phyloP scores from a whole-genome alignment of 352 stramenopile species.

The Pythium rhizo-oryzae region DNA sequence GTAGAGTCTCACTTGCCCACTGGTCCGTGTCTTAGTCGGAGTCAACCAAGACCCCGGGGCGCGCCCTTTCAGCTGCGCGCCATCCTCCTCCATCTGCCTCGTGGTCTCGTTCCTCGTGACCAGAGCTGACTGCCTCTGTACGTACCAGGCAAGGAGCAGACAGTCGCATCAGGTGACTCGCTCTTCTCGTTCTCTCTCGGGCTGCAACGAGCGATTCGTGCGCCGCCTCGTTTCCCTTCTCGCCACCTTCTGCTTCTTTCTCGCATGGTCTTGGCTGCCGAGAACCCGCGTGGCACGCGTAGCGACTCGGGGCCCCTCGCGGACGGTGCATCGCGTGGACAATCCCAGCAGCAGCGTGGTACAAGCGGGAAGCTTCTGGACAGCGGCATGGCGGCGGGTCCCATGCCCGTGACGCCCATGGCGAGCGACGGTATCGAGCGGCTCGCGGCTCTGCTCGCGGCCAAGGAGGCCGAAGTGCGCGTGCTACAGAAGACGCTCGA shows the following conservation, averaged over 20 bases:
- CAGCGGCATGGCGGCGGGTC: neutral
- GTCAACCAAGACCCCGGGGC: too few species aligned
- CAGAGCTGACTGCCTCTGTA: neutral
- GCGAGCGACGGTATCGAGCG: slow-evolving; percentile 2
- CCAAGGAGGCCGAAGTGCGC: slow-evolving; percentile 43
- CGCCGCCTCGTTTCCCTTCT: slow-evolving; percentile 1
- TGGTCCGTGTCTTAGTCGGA: too few species aligned
- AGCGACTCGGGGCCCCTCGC: neutral
- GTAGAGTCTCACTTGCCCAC: too few species aligned
- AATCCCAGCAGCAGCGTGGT: neutral
- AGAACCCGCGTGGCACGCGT: slow-evolving; percentile 3
- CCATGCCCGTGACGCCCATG: neutral
- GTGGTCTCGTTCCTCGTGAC: too few species aligned
- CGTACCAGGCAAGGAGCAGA: neutral
- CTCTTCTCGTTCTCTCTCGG: slow-evolving; percentile 7
- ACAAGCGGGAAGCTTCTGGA: too few species aligned
- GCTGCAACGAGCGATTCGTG: neutral
- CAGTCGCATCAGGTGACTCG: too few species aligned
- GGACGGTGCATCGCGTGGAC: neutral
- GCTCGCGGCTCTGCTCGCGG: slow-evolving; percentile 28
- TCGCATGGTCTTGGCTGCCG: neutral
- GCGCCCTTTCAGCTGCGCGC: too few species aligned
- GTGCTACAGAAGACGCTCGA: slow-evolving; percentile 65
- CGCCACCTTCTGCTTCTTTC: slow-evolving; percentile 7
- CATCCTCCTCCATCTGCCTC: too few species aligned